Evolutionary conservation across 768 basidiomycete species (phyloP).

Genomic region (Boletus vinaceobasis): DNA sequence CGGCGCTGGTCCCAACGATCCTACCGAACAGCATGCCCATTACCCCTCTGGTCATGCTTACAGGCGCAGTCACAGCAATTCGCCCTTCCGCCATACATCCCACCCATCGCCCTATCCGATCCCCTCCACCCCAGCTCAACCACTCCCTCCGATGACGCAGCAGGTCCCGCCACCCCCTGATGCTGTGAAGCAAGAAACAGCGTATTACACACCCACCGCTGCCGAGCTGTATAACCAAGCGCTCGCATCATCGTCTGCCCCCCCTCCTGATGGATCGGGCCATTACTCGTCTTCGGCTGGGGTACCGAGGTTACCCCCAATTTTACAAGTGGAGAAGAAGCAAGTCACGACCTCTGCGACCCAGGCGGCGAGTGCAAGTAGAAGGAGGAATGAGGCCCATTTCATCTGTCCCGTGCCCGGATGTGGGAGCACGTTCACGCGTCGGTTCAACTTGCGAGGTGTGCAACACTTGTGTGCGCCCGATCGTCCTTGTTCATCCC

Average conservation of each 20-base stretch:
- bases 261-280: conserved; percentile 19
- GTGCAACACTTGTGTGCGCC: conserved; percentile 9
- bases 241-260: conserved; percentile 32
- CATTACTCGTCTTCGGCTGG: conserved; percentile 31
- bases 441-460: conserved; percentile 87
- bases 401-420: conserved; percentile 94
- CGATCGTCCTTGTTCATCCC: conserved; percentile 7
- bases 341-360: conserved; percentile 95
- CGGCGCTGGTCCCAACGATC: conserved; percentile 34
- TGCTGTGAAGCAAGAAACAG: conserved; percentile 39
- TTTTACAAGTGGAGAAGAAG: conserved; percentile 88
- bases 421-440: conserved; percentile 96
- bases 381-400: conserved; percentile 86
- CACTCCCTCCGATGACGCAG: conserved; percentile 27
- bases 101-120: conserved; percentile 39
- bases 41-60: conserved; percentile 35
- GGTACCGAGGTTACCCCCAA: conserved; percentile 68
- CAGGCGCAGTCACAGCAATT: conserved; percentile 31
- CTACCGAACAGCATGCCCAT: conserved; percentile 32
- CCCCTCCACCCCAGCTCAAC: conserved; percentile 29
- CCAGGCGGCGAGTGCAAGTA: conserved; percentile 84
- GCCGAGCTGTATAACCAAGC: conserved; percentile 53
- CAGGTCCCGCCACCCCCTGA: conserved; percentile 16
- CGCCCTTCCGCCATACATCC: conserved; percentile 37
- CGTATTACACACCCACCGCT: conserved; percentile 50